Evolutionary conservation across 768 basidiomycete genomes (phyloP), one percentile per base, ranked within the genome.

Genomic region (Pulveroboletus sp.): DNA sequence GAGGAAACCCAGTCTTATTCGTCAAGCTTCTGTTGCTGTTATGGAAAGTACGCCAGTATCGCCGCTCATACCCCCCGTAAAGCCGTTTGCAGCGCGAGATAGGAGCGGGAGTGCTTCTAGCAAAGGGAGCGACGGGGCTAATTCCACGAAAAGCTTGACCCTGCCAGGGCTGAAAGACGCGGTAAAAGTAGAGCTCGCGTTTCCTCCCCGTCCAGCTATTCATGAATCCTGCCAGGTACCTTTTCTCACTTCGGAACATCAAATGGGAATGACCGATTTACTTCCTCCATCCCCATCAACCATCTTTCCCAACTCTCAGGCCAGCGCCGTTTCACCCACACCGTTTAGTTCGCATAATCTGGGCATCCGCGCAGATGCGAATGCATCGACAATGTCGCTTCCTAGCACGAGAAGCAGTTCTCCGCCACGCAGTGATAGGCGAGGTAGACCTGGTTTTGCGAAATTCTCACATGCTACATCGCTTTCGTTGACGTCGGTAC

Each of bases 251-350:
- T 82, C 82, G 2, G 86, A 86, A 43, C 82, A 88, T 59, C 82
- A 82, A 56, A 65, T 85, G 16, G 85, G 83, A 27, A 80, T 83
- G 66, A 57, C 75, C 13, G 87, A 90, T 57, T 69, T 90, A 20
- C 68, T 88, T 17, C 87, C 89, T 6, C 87, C 89, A 2, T 90
- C 89, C 12, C 87, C 86, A 9, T 81, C 77, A 31, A 74, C 66
- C 24, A 68, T 65, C 19, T 62, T 65, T 24, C 71, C 69, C 52
- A 71, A 53, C 47, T 65, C 66, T 29, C 74, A 72, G 38, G 62
- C 60, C 14, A 72, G 69, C 49, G 52, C 69, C 14, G 60, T 68
- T 31, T 70, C 72, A 14, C 68, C 74, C 3, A 76, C 68, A 41
- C 67, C 65, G 35, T 69, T 75, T 24, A 71, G 67, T 40, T 37